These are phyloP conservation scores for Reticulascus tulasneorum DNA, from an alignment of 2,329 filamentous ascomycete genomes.

Conservation along the genomic window DNA sequence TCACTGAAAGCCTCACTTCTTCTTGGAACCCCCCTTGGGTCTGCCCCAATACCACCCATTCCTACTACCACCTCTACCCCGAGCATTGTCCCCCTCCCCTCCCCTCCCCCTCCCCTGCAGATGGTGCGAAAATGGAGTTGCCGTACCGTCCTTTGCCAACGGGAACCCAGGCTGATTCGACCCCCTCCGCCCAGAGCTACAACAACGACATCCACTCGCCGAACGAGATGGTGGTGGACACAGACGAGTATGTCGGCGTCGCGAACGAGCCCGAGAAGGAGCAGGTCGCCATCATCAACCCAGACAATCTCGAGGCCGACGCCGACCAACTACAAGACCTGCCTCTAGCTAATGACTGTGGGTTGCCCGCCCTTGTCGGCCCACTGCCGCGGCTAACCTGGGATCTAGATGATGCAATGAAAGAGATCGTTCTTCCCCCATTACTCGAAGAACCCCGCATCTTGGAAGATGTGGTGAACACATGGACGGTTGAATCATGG, in stretches of 20 bases:
- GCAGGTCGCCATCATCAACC: constrained; percentile 50
- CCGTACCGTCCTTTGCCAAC: no score
- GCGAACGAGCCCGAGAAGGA: constrained; percentile 46
- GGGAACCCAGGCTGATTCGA: constrained; percentile 7
- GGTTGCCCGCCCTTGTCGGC: constrained; percentile 21
- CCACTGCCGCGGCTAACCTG: constrained; percentile 19
- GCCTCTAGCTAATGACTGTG: constrained; percentile 51
- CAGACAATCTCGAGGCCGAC: constrained; percentile 47
- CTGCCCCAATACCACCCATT: no score
- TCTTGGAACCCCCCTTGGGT: constrained; percentile 9
- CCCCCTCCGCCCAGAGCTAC: constrained; percentile 36
- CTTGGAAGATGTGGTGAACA: constrained; percentile 69
- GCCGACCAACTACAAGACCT: constrained; percentile 43
- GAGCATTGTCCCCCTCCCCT: background rate
- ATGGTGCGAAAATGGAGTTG: background rate
- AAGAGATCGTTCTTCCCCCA: constrained; percentile 70
- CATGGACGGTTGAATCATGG: constrained; percentile 89
- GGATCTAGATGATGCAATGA: constrained; percentile 73
- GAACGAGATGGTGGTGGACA: constrained; percentile 54
- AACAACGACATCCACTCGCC: constrained; percentile 48
- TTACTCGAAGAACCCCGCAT: constrained; percentile 73
- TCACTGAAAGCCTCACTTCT: constrained; percentile 1
- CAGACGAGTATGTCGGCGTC: constrained; percentile 50
- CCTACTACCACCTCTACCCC: background rate
- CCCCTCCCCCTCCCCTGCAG: background rate